phyloP scores from a whole-genome alignment of 2,329 filamentous ascomycete genomes.

The Ophiostoma sp. region DNA sequence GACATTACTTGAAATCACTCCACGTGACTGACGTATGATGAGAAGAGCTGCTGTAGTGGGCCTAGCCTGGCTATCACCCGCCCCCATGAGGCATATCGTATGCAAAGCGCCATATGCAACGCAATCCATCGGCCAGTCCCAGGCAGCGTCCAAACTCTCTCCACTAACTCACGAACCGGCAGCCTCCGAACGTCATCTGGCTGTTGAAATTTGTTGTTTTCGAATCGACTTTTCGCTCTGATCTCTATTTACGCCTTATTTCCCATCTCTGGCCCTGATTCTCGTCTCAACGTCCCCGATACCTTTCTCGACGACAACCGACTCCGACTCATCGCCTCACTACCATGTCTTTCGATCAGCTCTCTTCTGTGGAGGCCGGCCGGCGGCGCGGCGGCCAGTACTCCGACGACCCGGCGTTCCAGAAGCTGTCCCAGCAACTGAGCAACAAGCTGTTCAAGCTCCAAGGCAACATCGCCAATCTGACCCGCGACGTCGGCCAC shows the following conservation, averaged over 20 bases:
- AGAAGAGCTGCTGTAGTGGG: neutral
- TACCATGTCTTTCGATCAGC: slow-evolving; percentile 83
- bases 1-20: too few species aligned
- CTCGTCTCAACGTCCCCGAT: neutral
- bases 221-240: neutral
- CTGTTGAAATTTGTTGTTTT: neutral
- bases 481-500: slow-evolving; percentile 77
- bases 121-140: slow-evolving; percentile 11
- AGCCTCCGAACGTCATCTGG: slow-evolving; percentile 6
- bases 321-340: neutral
- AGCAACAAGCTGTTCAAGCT: slow-evolving; percentile 86
- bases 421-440: slow-evolving; percentile 71
- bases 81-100: neutral
- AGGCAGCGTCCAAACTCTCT: slow-evolving; percentile 3
- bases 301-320: neutral
- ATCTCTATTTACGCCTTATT: neutral
- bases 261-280: neutral
- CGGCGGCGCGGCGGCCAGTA: slow-evolving; percentile 55
- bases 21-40: neutral
- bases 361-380: slow-evolving; percentile 76
- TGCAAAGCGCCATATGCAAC: neutral
- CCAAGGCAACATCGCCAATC: slow-evolving; percentile 77
- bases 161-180: slow-evolving; percentile 1
- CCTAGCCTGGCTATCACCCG: neutral
- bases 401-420: slow-evolving; percentile 88